Percentiles rank a stretch among this genome's conserved stretches.
Evolutionary conservation across 169 alveolate species (phyloP).

Genomic region (Eimeria necatrix): DNA sequence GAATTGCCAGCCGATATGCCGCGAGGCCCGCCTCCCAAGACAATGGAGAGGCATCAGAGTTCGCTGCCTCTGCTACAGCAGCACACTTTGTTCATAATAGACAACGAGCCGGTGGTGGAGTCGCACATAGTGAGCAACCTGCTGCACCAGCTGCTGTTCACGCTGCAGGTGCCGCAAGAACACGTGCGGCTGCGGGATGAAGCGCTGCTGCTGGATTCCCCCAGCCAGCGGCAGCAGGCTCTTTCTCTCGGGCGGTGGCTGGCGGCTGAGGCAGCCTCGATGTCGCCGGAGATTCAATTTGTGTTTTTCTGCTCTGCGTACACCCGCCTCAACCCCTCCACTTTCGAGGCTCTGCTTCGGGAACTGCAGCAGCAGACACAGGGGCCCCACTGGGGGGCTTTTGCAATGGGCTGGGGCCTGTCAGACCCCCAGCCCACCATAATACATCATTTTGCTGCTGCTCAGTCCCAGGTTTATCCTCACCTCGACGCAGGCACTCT

Average conservation of each 20-base stretch:
- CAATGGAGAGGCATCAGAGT: neutral
- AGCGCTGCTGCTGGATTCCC: neutral
- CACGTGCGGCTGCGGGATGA: constrained; percentile 57
- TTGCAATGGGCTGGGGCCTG: constrained; percentile 22
- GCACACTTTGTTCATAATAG: constrained; percentile 45
- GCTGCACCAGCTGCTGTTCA: constrained; percentile 62
- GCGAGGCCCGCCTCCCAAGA: constrained; percentile 42
- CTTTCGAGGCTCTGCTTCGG: constrained; percentile 20
- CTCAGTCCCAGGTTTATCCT: constrained; percentile 46
- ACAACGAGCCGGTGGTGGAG: constrained; percentile 69
- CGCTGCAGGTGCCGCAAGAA: constrained; percentile 2
- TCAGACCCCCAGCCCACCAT: constrained; percentile 1
- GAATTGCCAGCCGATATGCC: neutral
- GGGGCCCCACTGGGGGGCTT: neutral
- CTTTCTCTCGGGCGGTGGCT: constrained; percentile 48
- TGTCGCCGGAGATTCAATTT: constrained; percentile 9
- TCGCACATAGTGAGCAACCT: constrained; percentile 69
- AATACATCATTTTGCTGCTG: constrained; percentile 56
- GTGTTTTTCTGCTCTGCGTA: constrained; percentile 58
- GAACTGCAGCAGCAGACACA: neutral
- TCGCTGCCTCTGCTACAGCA: constrained; percentile 41
- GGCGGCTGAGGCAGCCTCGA: constrained; percentile 15
- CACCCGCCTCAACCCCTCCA: constrained; percentile 27
- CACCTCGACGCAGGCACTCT: constrained; percentile 36
- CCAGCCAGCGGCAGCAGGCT: neutral